phyloP scores from a whole-genome alignment of 768 basidiomycete species.

The Baorangia bicolor region DNA sequence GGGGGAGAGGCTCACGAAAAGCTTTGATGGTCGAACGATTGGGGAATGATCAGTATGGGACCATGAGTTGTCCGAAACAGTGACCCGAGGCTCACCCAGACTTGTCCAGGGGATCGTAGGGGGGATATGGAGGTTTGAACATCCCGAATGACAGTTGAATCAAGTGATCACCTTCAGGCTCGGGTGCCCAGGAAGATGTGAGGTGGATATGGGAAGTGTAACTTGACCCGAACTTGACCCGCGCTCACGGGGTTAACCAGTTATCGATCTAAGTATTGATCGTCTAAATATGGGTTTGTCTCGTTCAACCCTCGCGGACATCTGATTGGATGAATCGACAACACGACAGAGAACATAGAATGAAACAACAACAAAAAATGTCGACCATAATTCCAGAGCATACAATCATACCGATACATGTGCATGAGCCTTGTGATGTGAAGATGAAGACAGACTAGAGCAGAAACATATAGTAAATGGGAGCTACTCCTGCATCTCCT shows the following conservation, averaged over 20 bases:
- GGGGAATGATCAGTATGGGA: background rate
- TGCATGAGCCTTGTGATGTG: background rate
- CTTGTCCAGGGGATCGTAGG: constrained; percentile 75
- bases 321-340: background rate
- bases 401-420: constrained; percentile 2
- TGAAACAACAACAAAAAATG: background rate
- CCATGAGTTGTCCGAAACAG: background rate
- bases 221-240: too few species aligned
- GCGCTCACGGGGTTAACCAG: background rate
- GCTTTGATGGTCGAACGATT: constrained; percentile 34
- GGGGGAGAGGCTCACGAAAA: constrained; percentile 52
- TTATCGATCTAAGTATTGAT: background rate
- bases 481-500: constrained; percentile 4
- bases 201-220: background rate
- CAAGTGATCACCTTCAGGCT: background rate
- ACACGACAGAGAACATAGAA: background rate
- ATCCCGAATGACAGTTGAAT: constrained; percentile 8
- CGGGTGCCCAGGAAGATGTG: background rate
- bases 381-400: background rate
- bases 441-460: background rate
- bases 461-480: background rate
- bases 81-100: constrained; percentile 44
- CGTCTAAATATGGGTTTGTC: too few species aligned
- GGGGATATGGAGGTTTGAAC: constrained; percentile 58
- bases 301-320: too few species aligned